These are phyloP conservation scores for Zygosaccharomyces rouxii DNA, from an alignment of 805 yeast genomes.

Conservation along the genomic window DNA sequence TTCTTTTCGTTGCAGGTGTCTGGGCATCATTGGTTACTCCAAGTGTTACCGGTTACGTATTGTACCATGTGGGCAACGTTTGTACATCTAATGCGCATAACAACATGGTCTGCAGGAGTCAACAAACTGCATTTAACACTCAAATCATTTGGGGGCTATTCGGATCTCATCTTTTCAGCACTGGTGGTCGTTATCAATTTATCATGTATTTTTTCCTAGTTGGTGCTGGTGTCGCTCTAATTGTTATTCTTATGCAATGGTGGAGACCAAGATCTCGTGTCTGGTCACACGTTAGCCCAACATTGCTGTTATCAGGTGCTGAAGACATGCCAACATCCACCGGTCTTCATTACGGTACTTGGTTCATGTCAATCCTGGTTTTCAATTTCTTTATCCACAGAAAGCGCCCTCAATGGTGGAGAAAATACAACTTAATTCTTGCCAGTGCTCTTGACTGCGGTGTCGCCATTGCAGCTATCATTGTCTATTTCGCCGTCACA, in stretches of 20 bases:
- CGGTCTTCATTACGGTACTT: conserved; percentile 55
- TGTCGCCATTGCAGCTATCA: conserved; percentile 55
- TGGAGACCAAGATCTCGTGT: conserved; percentile 40
- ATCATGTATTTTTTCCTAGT: conserved; percentile 56
- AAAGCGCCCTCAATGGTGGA: conserved; percentile 66
- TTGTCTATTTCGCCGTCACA: conserved; percentile 51
- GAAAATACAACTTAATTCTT: conserved; percentile 63
- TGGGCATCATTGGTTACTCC: conserved; percentile 46
- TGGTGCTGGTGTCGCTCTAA: conserved; percentile 49
- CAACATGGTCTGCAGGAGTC: conserved; percentile 46
- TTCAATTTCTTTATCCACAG: conserved; percentile 57
- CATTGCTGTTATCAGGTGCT: conserved; percentile 51
- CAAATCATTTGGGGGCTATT: conserved; percentile 60
- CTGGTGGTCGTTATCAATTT: conserved; percentile 47
- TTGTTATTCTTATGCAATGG: conserved; percentile 37
- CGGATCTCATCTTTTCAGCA: conserved; percentile 56
- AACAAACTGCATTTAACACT: conserved; percentile 47
- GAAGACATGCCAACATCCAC: conserved; percentile 67
- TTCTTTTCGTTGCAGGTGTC: conserved; percentile 43
- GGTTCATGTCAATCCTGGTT: conserved; percentile 48
- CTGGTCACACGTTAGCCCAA: conserved; percentile 51
- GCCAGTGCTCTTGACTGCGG: conserved; percentile 67
- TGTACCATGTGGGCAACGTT: conserved; percentile 36
- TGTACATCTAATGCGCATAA: conserved; percentile 43
- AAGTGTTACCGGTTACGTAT: conserved; percentile 41